phyloP scores from a whole-genome alignment of 176 grass and related monocot species.

The Musa itinerans region DNA sequence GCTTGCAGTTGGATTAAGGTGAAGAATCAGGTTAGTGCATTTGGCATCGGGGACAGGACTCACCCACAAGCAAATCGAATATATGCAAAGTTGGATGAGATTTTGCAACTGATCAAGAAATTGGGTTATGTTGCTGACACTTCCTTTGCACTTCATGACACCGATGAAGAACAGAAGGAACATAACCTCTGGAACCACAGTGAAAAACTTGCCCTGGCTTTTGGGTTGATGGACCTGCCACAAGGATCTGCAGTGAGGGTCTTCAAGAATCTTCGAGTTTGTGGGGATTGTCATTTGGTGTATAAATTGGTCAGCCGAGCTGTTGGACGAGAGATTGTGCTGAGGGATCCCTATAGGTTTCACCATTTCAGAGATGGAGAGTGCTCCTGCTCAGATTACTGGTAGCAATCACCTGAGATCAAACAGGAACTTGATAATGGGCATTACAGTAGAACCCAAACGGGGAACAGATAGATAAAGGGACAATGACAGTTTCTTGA shows the following conservation, averaged over 20 bases:
- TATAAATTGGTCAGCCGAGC: conserved; percentile 70
- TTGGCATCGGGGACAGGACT: conserved; percentile 57
- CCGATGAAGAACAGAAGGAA: conserved; percentile 80
- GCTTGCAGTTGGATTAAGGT: conserved; percentile 90
- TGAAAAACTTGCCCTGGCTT: conserved; percentile 77
- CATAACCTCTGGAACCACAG: conserved; percentile 81
- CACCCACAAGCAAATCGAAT: conserved; percentile 44
- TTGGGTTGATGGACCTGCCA: conserved; percentile 41
- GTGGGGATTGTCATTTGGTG: conserved; percentile 77
- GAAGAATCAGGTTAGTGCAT: conserved; percentile 68
- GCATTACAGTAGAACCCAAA: too few species aligned
- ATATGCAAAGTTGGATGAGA: conserved; percentile 56
- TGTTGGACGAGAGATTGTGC: conserved; percentile 45
- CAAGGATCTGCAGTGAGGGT: conserved; percentile 48
- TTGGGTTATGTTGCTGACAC: conserved; percentile 60
- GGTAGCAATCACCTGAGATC: conserved; percentile 10
- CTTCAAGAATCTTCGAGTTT: conserved; percentile 88
- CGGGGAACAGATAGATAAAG: too few species aligned
- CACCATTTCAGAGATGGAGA: conserved; percentile 63
- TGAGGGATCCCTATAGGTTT: conserved; percentile 83
- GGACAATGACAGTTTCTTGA: too few species aligned
- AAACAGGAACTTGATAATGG: too few species aligned
- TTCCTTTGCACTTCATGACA: conserved; percentile 71
- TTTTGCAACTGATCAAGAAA: conserved; percentile 45
- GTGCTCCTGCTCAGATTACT: conserved; percentile 87